These are phyloP conservation scores for Ustilago esculenta DNA, from an alignment of 1,284 basidiomycete species.

Conservation along the genomic window DNA sequence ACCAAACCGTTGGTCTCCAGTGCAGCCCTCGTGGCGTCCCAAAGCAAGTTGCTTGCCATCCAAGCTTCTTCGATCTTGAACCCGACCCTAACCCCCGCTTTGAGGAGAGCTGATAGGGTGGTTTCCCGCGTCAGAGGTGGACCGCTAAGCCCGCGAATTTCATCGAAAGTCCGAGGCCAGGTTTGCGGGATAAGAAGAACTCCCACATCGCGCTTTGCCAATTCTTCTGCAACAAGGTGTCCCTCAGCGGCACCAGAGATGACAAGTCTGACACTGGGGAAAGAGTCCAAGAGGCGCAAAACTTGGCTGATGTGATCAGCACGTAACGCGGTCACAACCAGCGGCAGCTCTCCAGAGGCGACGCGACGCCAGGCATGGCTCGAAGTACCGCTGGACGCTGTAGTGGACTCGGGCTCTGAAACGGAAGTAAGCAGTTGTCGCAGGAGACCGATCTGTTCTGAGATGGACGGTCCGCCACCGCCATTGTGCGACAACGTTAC, in stretches of 20 bases:
- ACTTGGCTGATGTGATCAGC: conserved; percentile 81
- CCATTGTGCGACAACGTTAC: conserved; percentile 71
- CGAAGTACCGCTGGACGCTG: conserved; percentile 70
- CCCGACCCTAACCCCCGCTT: conserved; percentile 78
- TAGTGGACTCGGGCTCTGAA: conserved; percentile 65
- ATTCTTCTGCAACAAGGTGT: conserved; percentile 74
- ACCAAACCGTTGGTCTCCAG: conserved; percentile 64
- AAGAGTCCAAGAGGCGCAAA: conserved; percentile 77
- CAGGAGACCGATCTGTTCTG: conserved; percentile 77
- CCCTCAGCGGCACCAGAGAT: conserved; percentile 79
- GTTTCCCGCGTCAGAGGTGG: conserved; percentile 78
- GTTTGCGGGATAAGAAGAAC: conserved; percentile 77
- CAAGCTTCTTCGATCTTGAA: conserved; percentile 74
- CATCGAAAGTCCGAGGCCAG: conserved; percentile 77
- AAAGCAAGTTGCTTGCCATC: conserved; percentile 76
- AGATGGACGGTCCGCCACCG: conserved; percentile 71
- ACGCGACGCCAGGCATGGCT: conserved; percentile 37
- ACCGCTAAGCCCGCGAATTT: conserved; percentile 76
- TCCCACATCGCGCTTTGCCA: conserved; percentile 75
- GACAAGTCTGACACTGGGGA: conserved; percentile 74
- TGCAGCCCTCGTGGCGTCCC: conserved; percentile 70
- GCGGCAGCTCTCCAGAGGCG: conserved; percentile 71
- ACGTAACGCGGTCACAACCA: conserved; percentile 77
- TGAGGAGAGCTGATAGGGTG: conserved; percentile 74
- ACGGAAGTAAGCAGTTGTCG: conserved; percentile 72